Evolutionary conservation across 805 yeast genomes (phyloP), one percentile per base, ranked within the genome.

Genomic region (Kuraishia borneana): DNA sequence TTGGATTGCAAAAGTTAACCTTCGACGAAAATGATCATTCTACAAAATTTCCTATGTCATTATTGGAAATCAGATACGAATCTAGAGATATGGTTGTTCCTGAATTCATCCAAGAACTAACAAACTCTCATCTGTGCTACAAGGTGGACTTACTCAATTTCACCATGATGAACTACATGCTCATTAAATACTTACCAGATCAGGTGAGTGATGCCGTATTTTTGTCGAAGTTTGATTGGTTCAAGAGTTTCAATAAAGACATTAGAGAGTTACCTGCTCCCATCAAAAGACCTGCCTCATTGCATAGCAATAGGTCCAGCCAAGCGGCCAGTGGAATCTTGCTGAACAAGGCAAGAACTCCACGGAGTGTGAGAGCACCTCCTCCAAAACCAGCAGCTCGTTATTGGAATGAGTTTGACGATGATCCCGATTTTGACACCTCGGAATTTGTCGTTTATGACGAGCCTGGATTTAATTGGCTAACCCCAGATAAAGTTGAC

Each of bases 331-430:
- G 33, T 14, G 58, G 62, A 1, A 58, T 58, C 10, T 34, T 56
- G 13, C 36, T 56, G 18, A 58, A 58, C 38, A 54, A 49, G 33
- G n/a, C n/a, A n/a, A n/a, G n/a, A n/a, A n/a, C n/a, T n/a, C n/a
- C n/a, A n/a, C n/a, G n/a, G n/a, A 26, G 48, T 36, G 57, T 51
- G 14, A 42, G 29, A n/a, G 30, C 28, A 22, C 36, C 40, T 34
- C 28, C 39, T 22, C 26, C 37, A 29, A 25, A 35, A 20, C 6
- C 41, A 20, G 20, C 18, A 25, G 32, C 35, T 16, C 44, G 77
- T 31, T 76, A 76, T 48, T 76, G 83, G 83, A 76, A 76, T 45
- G 83, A 76, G 53, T 76, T 76, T 47, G 83, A 76, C 44, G 63
- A 76, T 44, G 70, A 69, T 0, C 73, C 77, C 1, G 82, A 74